Percentiles rank a stretch among this genome's conserved stretches.
phyloP scores from a whole-genome alignment of 345 rosid genomes.

The Hevea brasiliensis region DNA sequence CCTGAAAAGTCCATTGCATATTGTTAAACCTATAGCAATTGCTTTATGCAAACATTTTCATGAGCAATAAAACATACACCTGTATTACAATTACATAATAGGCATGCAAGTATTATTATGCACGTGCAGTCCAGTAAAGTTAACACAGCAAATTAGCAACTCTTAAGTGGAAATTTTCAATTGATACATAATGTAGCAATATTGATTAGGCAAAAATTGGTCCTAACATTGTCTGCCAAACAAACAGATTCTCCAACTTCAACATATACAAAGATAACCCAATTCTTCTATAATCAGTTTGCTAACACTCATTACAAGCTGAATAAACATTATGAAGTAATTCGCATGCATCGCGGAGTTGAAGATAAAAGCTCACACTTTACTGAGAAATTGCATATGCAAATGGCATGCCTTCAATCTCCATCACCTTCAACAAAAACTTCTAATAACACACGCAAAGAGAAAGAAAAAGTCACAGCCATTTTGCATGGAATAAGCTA shows the following conservation, averaged over 20 bases:
- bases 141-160: neutral
- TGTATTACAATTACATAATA: neutral
- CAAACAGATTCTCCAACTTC: neutral
- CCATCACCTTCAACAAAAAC: neutral
- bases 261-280: neutral
- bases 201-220: neutral
- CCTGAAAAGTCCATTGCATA: slow-evolving; percentile 28
- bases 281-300: neutral
- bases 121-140: neutral
- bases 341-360: neutral
- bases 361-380: neutral
- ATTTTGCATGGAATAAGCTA: neutral
- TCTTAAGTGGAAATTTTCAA: neutral
- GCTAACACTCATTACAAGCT: neutral
- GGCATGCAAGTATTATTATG: neutral
- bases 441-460: neutral
- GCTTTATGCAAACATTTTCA: neutral
- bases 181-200: neutral
- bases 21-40: neutral
- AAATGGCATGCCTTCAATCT: neutral
- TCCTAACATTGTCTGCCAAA: neutral
- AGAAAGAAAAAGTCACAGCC: neutral
- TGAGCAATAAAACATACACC: neutral
- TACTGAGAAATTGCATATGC: neutral
- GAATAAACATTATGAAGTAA: neutral